phyloP scores from a whole-genome alignment of 805 yeast species.

The Saccharomyces jurei region DNA sequence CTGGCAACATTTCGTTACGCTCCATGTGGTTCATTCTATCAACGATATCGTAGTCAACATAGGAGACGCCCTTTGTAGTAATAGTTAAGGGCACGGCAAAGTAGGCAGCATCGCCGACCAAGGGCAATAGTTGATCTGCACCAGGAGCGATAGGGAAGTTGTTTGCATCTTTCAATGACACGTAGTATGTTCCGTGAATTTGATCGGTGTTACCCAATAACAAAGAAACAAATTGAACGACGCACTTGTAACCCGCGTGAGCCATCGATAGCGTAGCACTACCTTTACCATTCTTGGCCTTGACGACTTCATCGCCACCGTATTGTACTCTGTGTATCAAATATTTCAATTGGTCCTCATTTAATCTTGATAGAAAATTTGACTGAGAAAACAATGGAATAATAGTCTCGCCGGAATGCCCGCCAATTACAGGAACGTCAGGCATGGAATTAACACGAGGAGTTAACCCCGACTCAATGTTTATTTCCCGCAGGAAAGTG shows the following conservation, averaged over 20 bases:
- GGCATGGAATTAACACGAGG: slow-evolving; percentile 40
- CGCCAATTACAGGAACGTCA: slow-evolving; percentile 74
- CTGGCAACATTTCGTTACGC: slow-evolving; percentile 31
- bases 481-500: slow-evolving; percentile 59
- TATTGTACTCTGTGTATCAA: slow-evolving; percentile 86
- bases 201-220: slow-evolving; percentile 29
- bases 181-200: slow-evolving; percentile 45
- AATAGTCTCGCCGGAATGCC: slow-evolving; percentile 92
- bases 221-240: slow-evolving; percentile 38
- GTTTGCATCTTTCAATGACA: slow-evolving; percentile 40
- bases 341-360: slow-evolving; percentile 38
- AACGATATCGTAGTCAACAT: slow-evolving; percentile 48
- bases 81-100: slow-evolving; percentile 59
- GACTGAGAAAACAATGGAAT: slow-evolving; percentile 67
- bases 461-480: slow-evolving; percentile 20
- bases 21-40: slow-evolving; percentile 44
- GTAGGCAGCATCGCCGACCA: slow-evolving; percentile 30
- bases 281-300: slow-evolving; percentile 91
- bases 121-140: slow-evolving; percentile 12
- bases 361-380: slow-evolving; percentile 19
- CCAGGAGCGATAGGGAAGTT: slow-evolving; percentile 36
- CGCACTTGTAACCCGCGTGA: slow-evolving; percentile 79
- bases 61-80: slow-evolving; percentile 44
- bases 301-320: slow-evolving; percentile 94
- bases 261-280: slow-evolving; percentile 97